Conservation (phyloP, 768 basidiomycete species). For the Lactifluus echinatus region DNA sequence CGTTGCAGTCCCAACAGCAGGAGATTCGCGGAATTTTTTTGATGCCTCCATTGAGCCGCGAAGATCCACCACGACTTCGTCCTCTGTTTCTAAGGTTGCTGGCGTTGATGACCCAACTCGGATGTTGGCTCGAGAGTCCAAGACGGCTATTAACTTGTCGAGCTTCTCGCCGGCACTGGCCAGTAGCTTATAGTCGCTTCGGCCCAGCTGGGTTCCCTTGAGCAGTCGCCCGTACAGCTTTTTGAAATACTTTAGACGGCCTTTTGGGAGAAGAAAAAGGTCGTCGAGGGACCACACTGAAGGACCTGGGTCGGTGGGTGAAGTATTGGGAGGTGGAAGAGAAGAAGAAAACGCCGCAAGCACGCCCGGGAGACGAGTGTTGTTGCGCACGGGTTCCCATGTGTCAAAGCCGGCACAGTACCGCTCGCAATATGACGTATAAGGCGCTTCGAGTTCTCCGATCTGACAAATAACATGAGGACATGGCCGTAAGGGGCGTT, state of each 20-base stretch:
- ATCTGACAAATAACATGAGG: conserved; percentile 45
- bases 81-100: conserved; percentile 33
- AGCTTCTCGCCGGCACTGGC: conserved; percentile 74
- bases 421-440: conserved; percentile 68
- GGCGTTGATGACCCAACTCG: conserved; percentile 35
- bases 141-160: conserved; percentile 56
- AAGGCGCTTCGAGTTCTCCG: conserved; percentile 83
- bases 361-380: conserved; percentile 58
- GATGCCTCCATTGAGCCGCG: conserved; percentile 20
- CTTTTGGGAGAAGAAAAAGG: conserved; percentile 80
- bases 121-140: conserved; percentile 51
- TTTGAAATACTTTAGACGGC: conserved; percentile 83
- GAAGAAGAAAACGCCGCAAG: conserved; percentile 60
- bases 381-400: conserved; percentile 74
- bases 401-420: conserved; percentile 72
- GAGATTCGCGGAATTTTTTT: conserved; percentile 14
- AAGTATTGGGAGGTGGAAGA: conserved; percentile 46
- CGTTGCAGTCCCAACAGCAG: conserved; percentile 26
- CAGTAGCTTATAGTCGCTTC: conserved; percentile 79
- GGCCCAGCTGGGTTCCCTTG: conserved; percentile 77
- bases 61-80: conserved; percentile 52
- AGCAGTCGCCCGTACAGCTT: conserved; percentile 81
- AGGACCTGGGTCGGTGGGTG: conserved; percentile 30
- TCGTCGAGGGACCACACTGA: conserved; percentile 75
- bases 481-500: not conserved